Evolutionary conservation across 1,284 basidiomycete species (phyloP).

Genomic region (Pyrrhoderma noxium): DNA sequence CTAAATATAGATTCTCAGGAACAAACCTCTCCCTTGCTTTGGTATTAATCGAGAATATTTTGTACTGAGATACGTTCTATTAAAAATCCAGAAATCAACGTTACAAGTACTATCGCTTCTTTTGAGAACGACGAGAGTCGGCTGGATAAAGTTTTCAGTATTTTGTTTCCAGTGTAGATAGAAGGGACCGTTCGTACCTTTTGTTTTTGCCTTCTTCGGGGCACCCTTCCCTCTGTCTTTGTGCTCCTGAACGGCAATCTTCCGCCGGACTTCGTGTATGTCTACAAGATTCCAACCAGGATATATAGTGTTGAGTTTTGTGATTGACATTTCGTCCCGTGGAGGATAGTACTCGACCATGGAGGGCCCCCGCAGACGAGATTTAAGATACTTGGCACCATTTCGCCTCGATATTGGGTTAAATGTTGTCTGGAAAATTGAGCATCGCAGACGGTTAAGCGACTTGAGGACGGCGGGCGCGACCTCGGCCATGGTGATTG

Average conservation of each 20-base stretch:
- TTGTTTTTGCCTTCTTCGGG: conserved; percentile 68
- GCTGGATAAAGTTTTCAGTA: neutral
- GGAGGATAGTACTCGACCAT: conserved; percentile 74
- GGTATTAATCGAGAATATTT: no score
- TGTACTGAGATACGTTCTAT: no score
- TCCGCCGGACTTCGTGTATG: conserved; percentile 54
- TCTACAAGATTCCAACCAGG: conserved; percentile 54
- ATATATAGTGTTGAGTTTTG: conserved; percentile 42
- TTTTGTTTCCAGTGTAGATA: neutral
- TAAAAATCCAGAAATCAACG: no score
- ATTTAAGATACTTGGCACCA: conserved; percentile 79
- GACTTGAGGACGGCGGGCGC: conserved; percentile 38
- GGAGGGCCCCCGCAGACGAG: conserved; percentile 66
- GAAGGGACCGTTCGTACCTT: conserved; percentile 38
- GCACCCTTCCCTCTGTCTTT: conserved; percentile 73
- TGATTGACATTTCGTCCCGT: conserved; percentile 38
- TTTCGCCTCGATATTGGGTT: conserved; percentile 74
- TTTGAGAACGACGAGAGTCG: conserved; percentile 4
- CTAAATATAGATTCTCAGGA: no score
- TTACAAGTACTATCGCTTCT: conserved; percentile 1
- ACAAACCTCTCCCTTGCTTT: no score
- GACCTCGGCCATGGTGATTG: conserved; percentile 7
- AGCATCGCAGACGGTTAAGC: conserved; percentile 52
- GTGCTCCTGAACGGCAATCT: conserved; percentile 58
- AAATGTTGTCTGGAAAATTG: conserved; percentile 78